phyloP scores from a whole-genome alignment of 192 early-diverging fungal genomes.

The Dissophora globulifera region DNA sequence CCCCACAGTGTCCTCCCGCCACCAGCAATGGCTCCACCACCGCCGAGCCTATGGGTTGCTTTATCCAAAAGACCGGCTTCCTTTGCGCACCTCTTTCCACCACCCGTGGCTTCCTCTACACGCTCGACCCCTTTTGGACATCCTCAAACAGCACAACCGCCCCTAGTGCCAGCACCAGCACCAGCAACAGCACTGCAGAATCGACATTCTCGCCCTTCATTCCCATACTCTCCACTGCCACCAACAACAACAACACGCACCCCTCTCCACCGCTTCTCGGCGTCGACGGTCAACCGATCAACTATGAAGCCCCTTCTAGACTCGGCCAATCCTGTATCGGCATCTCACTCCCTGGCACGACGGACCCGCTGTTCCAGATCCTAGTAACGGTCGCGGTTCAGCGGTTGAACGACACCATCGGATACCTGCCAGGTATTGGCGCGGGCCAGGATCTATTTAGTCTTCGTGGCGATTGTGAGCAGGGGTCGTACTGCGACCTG shows the following conservation, averaged over 20 bases:
- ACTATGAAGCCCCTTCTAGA: conserved; percentile 23
- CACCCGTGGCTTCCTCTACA: conserved; percentile 35
- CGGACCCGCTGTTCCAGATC: conserved; percentile 36
- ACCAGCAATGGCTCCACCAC: background rate
- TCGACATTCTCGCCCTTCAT: background rate
- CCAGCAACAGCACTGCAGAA: background rate
- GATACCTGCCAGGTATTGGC: conserved; percentile 6
- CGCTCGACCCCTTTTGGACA: conserved; percentile 7
- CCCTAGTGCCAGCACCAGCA: background rate
- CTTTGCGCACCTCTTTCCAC: conserved; percentile 39
- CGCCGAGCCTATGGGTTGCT: conserved; percentile 24
- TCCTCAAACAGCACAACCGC: background rate
- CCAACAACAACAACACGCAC: conserved; percentile 20
- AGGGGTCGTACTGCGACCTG: conserved; percentile 35
- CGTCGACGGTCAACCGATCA: conserved; percentile 23
- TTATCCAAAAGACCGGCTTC: conserved; percentile 25
- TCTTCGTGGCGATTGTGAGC: conserved; percentile 33
- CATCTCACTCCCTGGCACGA: conserved; percentile 11
- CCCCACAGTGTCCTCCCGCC: conserved; percentile 8
- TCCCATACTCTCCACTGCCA: conserved; percentile 7
- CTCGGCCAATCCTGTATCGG: conserved; percentile 27
- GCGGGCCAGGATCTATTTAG: conserved; percentile 16
- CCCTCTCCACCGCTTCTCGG: conserved; percentile 20
- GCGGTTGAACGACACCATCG: conserved; percentile 12
- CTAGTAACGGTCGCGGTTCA: conserved; percentile 21